These are phyloP conservation scores for Papiliotrema nemorosa DNA, from an alignment of 1,284 basidiomycete genomes.

Conservation along the genomic window DNA sequence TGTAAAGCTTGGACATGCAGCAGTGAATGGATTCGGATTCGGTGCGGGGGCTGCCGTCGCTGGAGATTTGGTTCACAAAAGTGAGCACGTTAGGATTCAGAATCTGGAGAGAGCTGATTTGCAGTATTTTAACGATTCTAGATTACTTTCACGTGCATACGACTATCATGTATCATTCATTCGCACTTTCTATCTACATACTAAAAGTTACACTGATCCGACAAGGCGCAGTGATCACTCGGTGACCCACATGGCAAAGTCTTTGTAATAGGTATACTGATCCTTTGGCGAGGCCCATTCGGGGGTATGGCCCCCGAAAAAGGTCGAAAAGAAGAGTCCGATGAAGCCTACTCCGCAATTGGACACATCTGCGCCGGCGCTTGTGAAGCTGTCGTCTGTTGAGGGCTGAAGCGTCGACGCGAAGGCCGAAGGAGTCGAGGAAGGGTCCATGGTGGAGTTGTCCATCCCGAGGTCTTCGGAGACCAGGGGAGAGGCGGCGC, in stretches of 20 bases:
- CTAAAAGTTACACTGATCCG: no score
- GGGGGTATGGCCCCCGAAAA: constrained; percentile 27
- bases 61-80: constrained; percentile 21
- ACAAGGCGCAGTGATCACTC: neutral
- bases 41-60: constrained; percentile 31
- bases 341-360: constrained; percentile 2
- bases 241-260: constrained; percentile 57
- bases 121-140: constrained; percentile 12
- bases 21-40: constrained; percentile 36
- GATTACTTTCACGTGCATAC: no score
- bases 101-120: neutral
- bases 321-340: constrained; percentile 46
- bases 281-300: constrained; percentile 58
- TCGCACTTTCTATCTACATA: no score
- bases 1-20: constrained; percentile 29
- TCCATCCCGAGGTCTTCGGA: no score
- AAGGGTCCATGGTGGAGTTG: no score
- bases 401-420: constrained; percentile 59
- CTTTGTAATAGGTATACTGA: constrained; percentile 61
- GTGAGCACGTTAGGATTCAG: constrained; percentile 13
- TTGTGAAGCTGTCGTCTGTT: constrained; percentile 69
- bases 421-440: no score
- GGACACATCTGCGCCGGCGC: constrained; percentile 28
- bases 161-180: no score
- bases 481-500: no score